phyloP scores from a whole-genome alignment of 805 yeast genomes.

The Osmozyma mogii region DNA sequence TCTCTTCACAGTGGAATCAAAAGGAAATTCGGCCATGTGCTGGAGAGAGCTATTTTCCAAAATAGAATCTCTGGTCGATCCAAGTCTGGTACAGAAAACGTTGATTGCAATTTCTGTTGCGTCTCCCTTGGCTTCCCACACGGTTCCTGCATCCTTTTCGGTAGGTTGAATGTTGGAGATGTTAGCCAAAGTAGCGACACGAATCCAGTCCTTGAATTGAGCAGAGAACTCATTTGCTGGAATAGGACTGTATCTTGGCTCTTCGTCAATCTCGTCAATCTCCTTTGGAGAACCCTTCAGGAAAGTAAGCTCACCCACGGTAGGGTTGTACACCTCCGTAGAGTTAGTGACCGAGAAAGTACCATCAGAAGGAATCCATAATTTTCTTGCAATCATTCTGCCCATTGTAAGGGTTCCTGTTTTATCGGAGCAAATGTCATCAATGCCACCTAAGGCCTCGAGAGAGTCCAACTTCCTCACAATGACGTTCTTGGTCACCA shows the following conservation, averaged over 20 bases:
- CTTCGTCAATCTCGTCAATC: conserved; percentile 30
- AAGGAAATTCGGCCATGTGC: conserved; percentile 22
- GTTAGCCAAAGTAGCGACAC: conserved; percentile 70
- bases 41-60: conserved; percentile 13
- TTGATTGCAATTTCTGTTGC: conserved; percentile 1
- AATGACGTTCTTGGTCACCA: conserved; percentile 64
- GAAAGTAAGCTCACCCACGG: conserved; percentile 41
- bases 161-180: conserved; percentile 56
- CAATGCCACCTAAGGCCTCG: conserved; percentile 73
- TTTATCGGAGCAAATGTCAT: conserved; percentile 75
- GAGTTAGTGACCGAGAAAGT: conserved; percentile 46
- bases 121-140: conserved; percentile 12
- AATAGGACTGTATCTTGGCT: conserved; percentile 20
- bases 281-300: conserved; percentile 28
- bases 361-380: conserved; percentile 62
- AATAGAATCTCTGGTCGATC: conserved; percentile 37
- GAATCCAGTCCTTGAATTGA: conserved; percentile 44
- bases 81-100: conserved; percentile 35
- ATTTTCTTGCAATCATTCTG: conserved; percentile 64
- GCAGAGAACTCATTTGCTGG: conserved; percentile 14
- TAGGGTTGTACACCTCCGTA: conserved; percentile 58
- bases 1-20: conserved; percentile 14
- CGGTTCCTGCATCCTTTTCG: conserved; percentile 33
- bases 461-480: conserved; percentile 71
- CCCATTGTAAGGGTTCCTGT: conserved; percentile 81